These are phyloP conservation scores for Rachicladosporium sp. DNA, from an alignment of 2,329 filamentous ascomycete species.

Conservation along the genomic window DNA sequence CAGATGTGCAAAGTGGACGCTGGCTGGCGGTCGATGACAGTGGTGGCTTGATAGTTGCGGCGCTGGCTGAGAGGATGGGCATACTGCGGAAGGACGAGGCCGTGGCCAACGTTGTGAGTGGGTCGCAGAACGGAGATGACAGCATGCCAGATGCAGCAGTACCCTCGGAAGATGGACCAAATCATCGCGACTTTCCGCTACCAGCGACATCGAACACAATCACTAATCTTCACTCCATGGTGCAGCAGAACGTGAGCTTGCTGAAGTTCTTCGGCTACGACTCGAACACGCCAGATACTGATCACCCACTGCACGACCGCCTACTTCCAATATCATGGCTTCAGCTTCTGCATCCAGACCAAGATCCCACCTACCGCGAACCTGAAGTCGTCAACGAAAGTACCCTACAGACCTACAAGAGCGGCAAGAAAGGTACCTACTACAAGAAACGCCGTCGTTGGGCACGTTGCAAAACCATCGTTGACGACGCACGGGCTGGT, in stretches of 20 bases:
- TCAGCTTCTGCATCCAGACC: constrained; percentile 66
- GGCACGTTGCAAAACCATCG: constrained; percentile 57
- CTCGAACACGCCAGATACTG: constrained; percentile 45
- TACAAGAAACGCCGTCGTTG: constrained; percentile 81
- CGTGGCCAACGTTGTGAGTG: neutral
- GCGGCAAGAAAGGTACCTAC: constrained; percentile 70
- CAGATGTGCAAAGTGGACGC: constrained; percentile 38
- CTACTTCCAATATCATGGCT: constrained; percentile 84
- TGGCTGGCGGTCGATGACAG: constrained; percentile 85
- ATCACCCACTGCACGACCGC: constrained; percentile 69
- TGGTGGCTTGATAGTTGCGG: constrained; percentile 66
- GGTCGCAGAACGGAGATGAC: neutral
- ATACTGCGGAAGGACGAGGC: constrained; percentile 42
- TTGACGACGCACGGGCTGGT: constrained; percentile 62
- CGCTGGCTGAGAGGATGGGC: constrained; percentile 80
- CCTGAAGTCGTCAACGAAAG: constrained; percentile 49
- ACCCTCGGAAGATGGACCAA: constrained; percentile 2
- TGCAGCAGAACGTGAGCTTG: constrained; percentile 75
- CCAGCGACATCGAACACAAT: constrained; percentile 62
- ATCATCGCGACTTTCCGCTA: constrained; percentile 38
- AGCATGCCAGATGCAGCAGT: constrained; percentile 22
- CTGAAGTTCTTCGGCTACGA: constrained; percentile 87
- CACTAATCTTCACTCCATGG: constrained; percentile 68
- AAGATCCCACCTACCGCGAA: constrained; percentile 63
- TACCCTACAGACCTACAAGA: constrained; percentile 59